A percentile compares a stretch with the other conserved stretches of the same genome.
phyloP scores from a whole-genome alignment of 2,329 filamentous ascomycete species.

The Torrubiella hemipterigena region DNA sequence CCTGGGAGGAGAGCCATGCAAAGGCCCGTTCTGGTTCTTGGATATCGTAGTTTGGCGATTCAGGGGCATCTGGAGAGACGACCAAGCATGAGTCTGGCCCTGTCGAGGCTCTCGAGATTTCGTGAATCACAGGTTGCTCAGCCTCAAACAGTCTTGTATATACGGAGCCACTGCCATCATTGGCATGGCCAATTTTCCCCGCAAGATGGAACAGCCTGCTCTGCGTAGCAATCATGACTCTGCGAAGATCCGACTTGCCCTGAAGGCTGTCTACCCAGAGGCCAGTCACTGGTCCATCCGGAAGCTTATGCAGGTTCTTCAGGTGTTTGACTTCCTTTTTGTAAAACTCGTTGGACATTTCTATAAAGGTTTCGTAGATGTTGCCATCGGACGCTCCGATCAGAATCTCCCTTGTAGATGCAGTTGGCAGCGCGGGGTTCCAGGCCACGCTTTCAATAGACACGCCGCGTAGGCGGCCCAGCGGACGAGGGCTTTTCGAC shows the following conservation, averaged over 20 bases:
- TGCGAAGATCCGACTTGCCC: constrained; percentile 57
- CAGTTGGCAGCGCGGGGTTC: constrained; percentile 87
- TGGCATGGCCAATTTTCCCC: constrained; percentile 61
- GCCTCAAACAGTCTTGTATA: constrained; percentile 82
- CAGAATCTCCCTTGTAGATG: constrained; percentile 88
- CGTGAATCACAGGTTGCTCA: constrained; percentile 68
- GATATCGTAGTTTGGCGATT: constrained; percentile 42
- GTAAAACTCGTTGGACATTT: constrained; percentile 90
- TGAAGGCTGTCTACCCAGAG: constrained; percentile 69
- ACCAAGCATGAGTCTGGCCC: constrained; percentile 52
- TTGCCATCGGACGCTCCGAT: constrained; percentile 87
- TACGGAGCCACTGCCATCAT: constrained; percentile 73
- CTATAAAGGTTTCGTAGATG: constrained; percentile 90
- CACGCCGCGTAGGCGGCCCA: constrained; percentile 75
- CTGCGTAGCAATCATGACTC: constrained; percentile 71
- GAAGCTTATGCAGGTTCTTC: constrained; percentile 69
- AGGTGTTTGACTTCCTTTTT: constrained; percentile 88
- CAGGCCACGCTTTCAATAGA: constrained; percentile 83
- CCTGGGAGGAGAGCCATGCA: constrained; percentile 82
- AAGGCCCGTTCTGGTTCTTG: constrained; percentile 60
- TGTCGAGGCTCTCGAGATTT: constrained; percentile 47
- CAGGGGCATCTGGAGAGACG: constrained; percentile 62
- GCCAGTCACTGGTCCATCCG: constrained; percentile 74
- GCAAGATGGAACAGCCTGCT: constrained; percentile 69
- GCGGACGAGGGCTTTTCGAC: constrained; percentile 71